Evolutionary conservation across 495 filamentous ascomycete genomes (phyloP), one percentile per base, ranked within the genome.

Genomic region (Massariosphaeria phaeospora): DNA sequence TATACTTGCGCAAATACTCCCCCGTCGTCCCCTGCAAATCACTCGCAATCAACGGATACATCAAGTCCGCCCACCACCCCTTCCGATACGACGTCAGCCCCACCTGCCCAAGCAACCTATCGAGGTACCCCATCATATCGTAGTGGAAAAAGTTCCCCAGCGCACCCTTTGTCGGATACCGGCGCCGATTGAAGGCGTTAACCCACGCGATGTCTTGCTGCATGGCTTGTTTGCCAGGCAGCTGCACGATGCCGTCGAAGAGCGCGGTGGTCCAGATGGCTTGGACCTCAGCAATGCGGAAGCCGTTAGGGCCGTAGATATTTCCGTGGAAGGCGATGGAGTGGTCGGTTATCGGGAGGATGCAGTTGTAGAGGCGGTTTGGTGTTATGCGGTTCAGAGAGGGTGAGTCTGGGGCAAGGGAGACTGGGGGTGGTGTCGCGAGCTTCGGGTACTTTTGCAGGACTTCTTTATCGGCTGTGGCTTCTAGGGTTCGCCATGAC

Each of bases 341-440:
- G 36, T 8, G 36, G 12, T 52, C 36, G 35, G 4, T 5, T 24
- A 52, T 3, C 2, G 49, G 38, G n/a, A 23, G 12, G 17, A 52
- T 52, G 17, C 21, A 15, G 21, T 43, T 52, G 35, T 52, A 52
- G 3, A 52, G 48, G 4, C 48, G 41, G 26, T 44, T 44, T 26
- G 41, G 41, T 8, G 41, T 44, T 21, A 23, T 44, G 12, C 10
- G 21, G 6, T 25, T 10, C n/a, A n/a, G n/a, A n/a, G n/a, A n/a
- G 23, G 43, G 3, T 21, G 8, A 15, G 2, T 27, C 24, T 27
- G 43, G 43, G 4, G 23, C 12, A 8, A n/a, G 23, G n/a, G 20
- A 29, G 43, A 12, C 23, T 17, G 4, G 4, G 20, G 43, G 43
- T 10, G 43, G 3, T 11, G 27, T 29, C 6, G 15, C 15, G 8